Evolutionary conservation across 768 basidiomycete species (phyloP), one percentile per base, ranked within the genome.

Genomic region (Termitomyces sp.): DNA sequence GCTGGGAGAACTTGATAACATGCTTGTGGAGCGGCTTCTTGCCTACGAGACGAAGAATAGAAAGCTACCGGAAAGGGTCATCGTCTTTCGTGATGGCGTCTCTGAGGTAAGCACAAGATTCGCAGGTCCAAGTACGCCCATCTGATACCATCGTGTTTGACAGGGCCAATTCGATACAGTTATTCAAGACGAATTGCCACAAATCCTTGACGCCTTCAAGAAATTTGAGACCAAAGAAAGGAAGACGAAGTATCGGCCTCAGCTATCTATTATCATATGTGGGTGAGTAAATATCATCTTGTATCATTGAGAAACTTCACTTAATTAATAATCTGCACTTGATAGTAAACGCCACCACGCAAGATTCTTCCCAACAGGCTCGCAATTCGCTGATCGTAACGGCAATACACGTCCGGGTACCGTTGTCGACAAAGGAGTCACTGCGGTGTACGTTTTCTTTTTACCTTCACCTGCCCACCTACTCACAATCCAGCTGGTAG

Each of bases 401-500:
- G 91, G 91, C 0, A 93, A 94, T 66, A 90, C 91, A 0, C 79
- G 79, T 3, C 88, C 92, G 0, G 92, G 92, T 2, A 92, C 92
- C 0, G 84, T 94, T 4, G 86, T 92, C 12, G 92, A 94, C 71
- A 82, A 83, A 68, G 92, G 92, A 4, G 76, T 93, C 40, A 92
- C 92, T 2, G 84, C 81, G 1, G 81, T 87, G 84, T 88, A 77
- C 53, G 82, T 65, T 20, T 36, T 46, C 42, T 24, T 52, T 28
- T 51, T 42, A 67, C 67, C 33, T 70, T 71, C 70, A 11, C 28
- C 39, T 11, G 53, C 16, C 13, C 51, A 28, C 18, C 1, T 22
- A 28, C 20, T 61, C 54, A 61, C 71, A 60, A 75, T 69, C 46
- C 39, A 12, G 5, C 28, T 35, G 38, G 32, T 55, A 86, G 84